Percentiles rank a stretch among this genome's conserved stretches.
Evolutionary conservation across 2,329 filamentous ascomycete species (phyloP).

Genomic region (Xylariaceae sp.): DNA sequence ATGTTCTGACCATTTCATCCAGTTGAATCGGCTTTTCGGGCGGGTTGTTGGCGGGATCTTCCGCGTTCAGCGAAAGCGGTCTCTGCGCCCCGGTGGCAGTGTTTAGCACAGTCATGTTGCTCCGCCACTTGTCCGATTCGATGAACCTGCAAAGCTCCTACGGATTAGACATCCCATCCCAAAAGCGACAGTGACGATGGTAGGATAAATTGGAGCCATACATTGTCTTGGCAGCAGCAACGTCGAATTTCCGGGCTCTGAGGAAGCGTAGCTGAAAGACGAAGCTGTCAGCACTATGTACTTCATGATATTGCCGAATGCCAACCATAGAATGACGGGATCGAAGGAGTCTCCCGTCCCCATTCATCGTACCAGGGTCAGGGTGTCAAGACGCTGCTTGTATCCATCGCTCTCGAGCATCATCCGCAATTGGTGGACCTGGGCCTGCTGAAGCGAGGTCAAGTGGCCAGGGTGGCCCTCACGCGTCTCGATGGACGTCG

Average conservation of each 20-base stretch:
- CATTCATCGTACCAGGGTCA: constrained; percentile 67
- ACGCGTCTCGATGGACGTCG: constrained; percentile 63
- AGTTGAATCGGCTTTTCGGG: constrained; percentile 43
- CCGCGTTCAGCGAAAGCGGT: constrained; percentile 8
- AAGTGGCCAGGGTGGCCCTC: constrained; percentile 85
- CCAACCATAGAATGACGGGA: no score
- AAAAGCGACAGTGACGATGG: neutral
- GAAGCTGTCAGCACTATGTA: constrained; percentile 11
- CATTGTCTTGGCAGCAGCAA: constrained; percentile 81
- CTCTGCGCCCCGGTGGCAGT: constrained; percentile 57
- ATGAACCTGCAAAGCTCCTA: constrained; percentile 63
- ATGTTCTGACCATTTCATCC: constrained; percentile 63
- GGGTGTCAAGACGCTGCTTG: constrained; percentile 80
- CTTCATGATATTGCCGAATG: neutral
- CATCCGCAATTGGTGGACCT: constrained; percentile 78
- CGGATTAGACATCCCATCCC: neutral
- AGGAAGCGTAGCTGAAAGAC: constrained; percentile 72
- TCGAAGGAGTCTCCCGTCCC: neutral
- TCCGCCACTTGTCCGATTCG: constrained; percentile 86
- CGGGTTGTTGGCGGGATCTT: constrained; percentile 15
- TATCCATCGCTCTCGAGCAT: constrained; percentile 80
- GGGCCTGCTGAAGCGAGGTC: constrained; percentile 80
- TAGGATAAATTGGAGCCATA: constrained; percentile 36
- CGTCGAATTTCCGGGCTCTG: constrained; percentile 91
- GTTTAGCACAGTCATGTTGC: constrained; percentile 73